These are phyloP conservation scores for Prunus campanulata DNA, from an alignment of 306 rosid species.

Conservation along the genomic window DNA sequence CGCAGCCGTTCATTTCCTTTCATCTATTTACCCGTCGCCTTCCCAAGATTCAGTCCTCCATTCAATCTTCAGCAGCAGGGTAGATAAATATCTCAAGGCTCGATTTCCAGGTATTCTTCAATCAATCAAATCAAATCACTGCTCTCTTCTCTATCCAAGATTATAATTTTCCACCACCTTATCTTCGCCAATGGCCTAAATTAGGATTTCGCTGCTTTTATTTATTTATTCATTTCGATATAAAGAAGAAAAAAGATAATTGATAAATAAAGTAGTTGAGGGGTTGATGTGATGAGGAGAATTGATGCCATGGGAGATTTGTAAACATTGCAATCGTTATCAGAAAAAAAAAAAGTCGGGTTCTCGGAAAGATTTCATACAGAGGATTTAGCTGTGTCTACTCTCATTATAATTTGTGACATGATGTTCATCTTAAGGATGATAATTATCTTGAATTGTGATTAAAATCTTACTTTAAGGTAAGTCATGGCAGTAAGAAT, in stretches of 20 bases:
- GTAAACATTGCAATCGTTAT: background rate
- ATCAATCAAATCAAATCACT: background rate
- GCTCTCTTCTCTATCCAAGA: too few relatives aligned
- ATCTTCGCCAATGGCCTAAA: background rate
- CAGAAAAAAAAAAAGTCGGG: background rate
- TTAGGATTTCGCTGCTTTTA: background rate
- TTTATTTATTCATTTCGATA: background rate
- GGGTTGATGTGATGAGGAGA: background rate
- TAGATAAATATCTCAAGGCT: background rate
- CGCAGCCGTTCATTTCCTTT: background rate
- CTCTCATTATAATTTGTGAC: background rate
- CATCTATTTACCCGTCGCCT: background rate
- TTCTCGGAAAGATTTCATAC: background rate
- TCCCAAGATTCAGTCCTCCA: background rate
- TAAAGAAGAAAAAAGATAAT: background rate
- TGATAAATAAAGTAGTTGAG: background rate
- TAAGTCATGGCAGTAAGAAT: too few relatives aligned
- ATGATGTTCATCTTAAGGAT: background rate
- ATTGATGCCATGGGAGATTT: background rate
- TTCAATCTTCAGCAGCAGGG: background rate
- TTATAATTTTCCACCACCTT: background rate
- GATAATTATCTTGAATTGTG: background rate
- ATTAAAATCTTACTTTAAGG: too few relatives aligned
- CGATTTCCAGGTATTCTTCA: constrained; percentile 4
- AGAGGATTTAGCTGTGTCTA: too few relatives aligned